These are phyloP conservation scores for Penicillium alfredii DNA, from an alignment of 495 filamentous ascomycete species.

Conservation along the genomic window DNA sequence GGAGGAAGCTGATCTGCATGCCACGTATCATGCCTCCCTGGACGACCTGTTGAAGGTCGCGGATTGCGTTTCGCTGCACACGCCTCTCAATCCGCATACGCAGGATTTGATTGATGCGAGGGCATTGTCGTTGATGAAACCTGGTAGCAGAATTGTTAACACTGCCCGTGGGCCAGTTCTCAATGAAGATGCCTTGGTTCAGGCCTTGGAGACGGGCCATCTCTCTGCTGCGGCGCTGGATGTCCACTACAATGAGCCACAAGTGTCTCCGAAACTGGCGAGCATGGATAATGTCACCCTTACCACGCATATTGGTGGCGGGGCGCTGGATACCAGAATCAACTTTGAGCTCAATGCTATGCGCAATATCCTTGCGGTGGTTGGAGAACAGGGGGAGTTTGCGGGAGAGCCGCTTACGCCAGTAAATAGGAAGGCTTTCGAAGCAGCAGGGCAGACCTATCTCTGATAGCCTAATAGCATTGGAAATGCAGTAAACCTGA, in stretches of 20 bases:
- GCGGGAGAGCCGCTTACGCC: slow-evolving; percentile 13
- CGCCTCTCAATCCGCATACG: slow-evolving; percentile 40
- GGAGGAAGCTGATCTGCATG: slow-evolving; percentile 18
- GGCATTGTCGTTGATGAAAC: slow-evolving; percentile 43
- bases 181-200: slow-evolving; percentile 60
- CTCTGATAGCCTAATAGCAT: too few species aligned
- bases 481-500: too few species aligned
- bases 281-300: slow-evolving; percentile 17
- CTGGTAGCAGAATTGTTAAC: slow-evolving; percentile 57
- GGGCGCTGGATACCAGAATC: slow-evolving; percentile 14
- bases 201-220: slow-evolving; percentile 48
- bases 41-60: slow-evolving; percentile 45
- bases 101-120: slow-evolving; percentile 40
- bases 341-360: slow-evolving; percentile 19
- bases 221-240: slow-evolving; percentile 56
- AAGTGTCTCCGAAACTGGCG: slow-evolving; percentile 10
- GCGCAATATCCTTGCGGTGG: slow-evolving; percentile 14
- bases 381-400: slow-evolving; percentile 14
- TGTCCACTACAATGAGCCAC: slow-evolving; percentile 55
- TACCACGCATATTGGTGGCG: slow-evolving; percentile 16
- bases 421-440: slow-evolving; percentile 19
- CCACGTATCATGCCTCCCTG: slow-evolving; percentile 44
- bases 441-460: too few species aligned
- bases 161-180: slow-evolving; percentile 58
- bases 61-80: slow-evolving; percentile 59